Conservation (phyloP, 2,329 filamentous ascomycete species). For the Aureobasidium melanogenum region DNA sequence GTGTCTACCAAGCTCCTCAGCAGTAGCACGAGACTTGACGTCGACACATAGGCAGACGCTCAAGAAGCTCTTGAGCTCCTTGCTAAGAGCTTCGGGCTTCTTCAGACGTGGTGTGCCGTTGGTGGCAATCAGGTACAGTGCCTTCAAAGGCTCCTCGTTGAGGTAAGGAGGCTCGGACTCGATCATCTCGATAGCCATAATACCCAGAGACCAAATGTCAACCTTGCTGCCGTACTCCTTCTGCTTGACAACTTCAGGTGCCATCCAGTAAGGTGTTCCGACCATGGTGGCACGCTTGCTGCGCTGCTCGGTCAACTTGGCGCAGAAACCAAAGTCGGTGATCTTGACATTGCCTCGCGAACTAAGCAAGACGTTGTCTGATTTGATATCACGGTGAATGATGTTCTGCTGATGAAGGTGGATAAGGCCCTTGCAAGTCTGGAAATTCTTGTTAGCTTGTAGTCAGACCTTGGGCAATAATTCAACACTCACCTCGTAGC, state of each 20-base stretch:
- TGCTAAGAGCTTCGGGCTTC: conserved; percentile 96
- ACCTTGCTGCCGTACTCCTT: conserved; percentile 98
- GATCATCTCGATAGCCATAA: conserved; percentile 99
- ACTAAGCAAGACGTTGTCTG: conserved; percentile 93
- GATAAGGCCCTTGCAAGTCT: conserved; percentile 93
- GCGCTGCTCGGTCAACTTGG: conserved; percentile 93
- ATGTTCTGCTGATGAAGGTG: conserved; percentile 94
- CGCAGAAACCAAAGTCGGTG: conserved; percentile 99
- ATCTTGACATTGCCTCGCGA: conserved; percentile 86
- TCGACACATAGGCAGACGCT: conserved; percentile 95
- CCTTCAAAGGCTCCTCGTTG: conserved; percentile 95
- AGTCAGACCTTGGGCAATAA: neutral
- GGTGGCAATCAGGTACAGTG: conserved; percentile 92
- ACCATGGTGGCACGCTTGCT: conserved; percentile 99
- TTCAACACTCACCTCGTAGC: conserved; percentile 64
- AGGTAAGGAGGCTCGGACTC: conserved; percentile 96
- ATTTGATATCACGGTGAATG: conserved; percentile 99
- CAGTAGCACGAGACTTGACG: conserved; percentile 86
- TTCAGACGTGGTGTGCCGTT: conserved; percentile 95
- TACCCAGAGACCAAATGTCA: conserved; percentile 96
- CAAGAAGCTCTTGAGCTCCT: conserved; percentile 95
- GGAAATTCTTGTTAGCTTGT: conserved; percentile 21
- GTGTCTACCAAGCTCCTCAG: conserved; percentile 78
- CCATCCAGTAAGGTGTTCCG: conserved; percentile 99
- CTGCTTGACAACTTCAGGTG: conserved; percentile 96